Base-by-base conservation (phyloP, 2,329 filamentous ascomycete species). In the Botryotinia narcissicola region DNA sequence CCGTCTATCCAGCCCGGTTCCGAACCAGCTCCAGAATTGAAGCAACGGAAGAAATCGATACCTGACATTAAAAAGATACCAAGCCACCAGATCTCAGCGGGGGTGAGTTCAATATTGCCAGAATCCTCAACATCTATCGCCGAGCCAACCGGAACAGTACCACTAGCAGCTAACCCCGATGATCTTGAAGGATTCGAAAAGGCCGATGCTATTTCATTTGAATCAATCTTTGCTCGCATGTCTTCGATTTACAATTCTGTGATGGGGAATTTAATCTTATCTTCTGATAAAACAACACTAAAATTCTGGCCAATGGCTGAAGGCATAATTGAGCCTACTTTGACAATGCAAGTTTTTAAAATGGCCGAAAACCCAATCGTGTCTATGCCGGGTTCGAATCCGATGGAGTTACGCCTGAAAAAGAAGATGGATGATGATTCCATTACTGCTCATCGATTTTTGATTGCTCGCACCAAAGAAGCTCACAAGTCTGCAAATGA, bases 391-490 rank as follows among this genome's bases (percentile, higher is more conserved):
- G 79, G 79, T 6, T 80, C 79, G 10, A 78, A 77, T 54, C 78
- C 77, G n/a, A 80, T 81, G 78, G 78, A 80, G 42, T 54, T 82
- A 57, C 76, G 74, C 20, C 71, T 80, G 32, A 77, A 76, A 44
- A 66, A 69, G 8, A 74, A 73, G 44, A 57, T 72, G 25, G 57
- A 75, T 29, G 70, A 75, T 22, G 73, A 67, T 12, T 68, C 48
- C 1, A 61, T 75, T n/a, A 68, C 70, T 22, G 69, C 70, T 32
- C 74, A 81, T 75, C 67, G 74, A 29, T 82, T 82, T 61, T 66
- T 71, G 32, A 77, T 80, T 67, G 71, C 75, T 42, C 42, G 61
- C 18, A 75, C 75, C 16, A 59, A 67, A 1, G 37, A 61, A 20
- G 76, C 73, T 22, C 59, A 66, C 22, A 74, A 78, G 40, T 71